phyloP scores from a whole-genome alignment of 2,329 filamentous ascomycete species.

The Colletotrichum destructivum region DNA sequence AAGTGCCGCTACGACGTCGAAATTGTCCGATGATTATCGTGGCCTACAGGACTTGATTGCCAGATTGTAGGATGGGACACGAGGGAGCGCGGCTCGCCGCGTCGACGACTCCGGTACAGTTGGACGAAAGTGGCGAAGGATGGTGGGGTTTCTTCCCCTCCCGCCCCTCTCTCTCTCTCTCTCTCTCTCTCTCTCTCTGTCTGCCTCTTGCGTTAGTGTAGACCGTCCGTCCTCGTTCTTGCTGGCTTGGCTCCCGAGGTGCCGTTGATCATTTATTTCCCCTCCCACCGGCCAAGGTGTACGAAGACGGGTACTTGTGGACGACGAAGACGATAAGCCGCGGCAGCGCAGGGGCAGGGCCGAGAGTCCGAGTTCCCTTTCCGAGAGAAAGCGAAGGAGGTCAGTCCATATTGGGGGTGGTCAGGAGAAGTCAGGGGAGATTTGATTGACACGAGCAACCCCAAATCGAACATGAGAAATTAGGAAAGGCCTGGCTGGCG shows the following conservation, averaged over 20 bases:
- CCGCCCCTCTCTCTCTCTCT: too few species aligned
- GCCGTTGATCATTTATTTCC: neutral
- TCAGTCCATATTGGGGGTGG: neutral
- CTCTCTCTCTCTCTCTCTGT: too few species aligned
- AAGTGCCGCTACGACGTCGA: constrained; percentile 11
- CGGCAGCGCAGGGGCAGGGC: neutral
- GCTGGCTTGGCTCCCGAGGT: constrained; percentile 18
- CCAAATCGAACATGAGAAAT: neutral
- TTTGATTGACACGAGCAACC: neutral
- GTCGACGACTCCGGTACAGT: neutral
- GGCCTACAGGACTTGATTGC: constrained; percentile 3
- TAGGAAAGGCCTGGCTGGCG: constrained; percentile 6
- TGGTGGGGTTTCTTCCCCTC: neutral
- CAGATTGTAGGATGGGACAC: neutral
- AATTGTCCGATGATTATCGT: constrained; percentile 31
- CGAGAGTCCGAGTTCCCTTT: neutral
- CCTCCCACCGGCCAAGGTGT: neutral
- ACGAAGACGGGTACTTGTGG: neutral
- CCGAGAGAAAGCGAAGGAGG: neutral
- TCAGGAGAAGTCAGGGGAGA: neutral
- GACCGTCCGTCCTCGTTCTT: neutral
- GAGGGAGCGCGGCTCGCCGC: constrained; percentile 3
- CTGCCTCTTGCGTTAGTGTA: too few species aligned
- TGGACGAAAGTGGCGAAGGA: neutral
- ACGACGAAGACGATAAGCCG: neutral